phyloP scores from a whole-genome alignment of 208 protist genomes.

The Crithidia fasciculata region DNA sequence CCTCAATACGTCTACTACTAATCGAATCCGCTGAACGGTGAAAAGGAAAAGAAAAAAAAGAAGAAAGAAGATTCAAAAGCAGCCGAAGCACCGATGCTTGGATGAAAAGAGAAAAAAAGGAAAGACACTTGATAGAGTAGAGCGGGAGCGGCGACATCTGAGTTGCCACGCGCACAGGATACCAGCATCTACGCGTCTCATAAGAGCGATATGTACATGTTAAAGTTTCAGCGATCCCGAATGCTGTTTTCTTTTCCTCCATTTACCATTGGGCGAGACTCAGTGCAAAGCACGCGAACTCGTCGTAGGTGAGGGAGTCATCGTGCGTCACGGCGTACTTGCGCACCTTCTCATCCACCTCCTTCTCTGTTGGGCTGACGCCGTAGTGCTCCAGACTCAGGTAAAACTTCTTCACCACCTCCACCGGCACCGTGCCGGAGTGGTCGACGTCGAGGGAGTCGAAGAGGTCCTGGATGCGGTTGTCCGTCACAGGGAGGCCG shows the following conservation, averaged over 20 bases:
- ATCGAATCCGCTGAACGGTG: background rate
- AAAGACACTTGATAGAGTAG: too few species aligned
- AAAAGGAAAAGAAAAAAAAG: constrained; percentile 4
- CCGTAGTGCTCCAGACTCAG: constrained; percentile 87
- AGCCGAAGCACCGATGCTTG: too few species aligned
- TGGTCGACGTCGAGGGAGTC: constrained; percentile 84
- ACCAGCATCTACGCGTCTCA: background rate
- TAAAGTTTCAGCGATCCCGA: background rate
- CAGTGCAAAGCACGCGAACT: constrained; percentile 92
- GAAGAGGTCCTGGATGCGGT: constrained; percentile 90
- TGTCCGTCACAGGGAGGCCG: constrained; percentile 89
- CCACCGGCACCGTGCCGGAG: constrained; percentile 69
- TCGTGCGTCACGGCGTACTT: constrained; percentile 81
- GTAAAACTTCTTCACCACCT: constrained; percentile 89
- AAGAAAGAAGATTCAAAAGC: too few species aligned
- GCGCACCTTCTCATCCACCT: constrained; percentile 75
- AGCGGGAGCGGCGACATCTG: too few species aligned
- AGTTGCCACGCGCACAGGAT: too few species aligned
- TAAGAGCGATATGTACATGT: background rate
- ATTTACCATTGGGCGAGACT: constrained; percentile 85
- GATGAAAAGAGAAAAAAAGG: background rate
- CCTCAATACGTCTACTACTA: too few species aligned
- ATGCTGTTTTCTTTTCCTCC: background rate
- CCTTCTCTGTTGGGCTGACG: constrained; percentile 75
- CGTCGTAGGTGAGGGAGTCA: constrained; percentile 86